Evolutionary conservation across 495 filamentous ascomycete species (phyloP), one percentile per base, ranked within the genome.

Genomic region (Lasiosphaeria hispida): DNA sequence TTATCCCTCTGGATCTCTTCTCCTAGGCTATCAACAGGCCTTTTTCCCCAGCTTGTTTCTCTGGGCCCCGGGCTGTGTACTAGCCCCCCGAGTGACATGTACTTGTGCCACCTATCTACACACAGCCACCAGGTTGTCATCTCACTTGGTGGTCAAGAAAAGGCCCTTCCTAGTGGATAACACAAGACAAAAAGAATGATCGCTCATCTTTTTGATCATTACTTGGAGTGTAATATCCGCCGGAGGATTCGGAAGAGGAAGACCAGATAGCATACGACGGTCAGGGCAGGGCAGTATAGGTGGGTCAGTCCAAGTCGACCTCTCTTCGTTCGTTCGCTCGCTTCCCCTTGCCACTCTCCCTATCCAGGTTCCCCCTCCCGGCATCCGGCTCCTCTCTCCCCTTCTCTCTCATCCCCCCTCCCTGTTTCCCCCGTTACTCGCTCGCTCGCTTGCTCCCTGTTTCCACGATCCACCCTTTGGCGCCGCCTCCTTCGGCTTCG

Each of bases 161-260:
- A 15, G 8, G 18, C 13, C 18, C 10, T 9, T 11, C 44, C 11
- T 42, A 30, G 7, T 4, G 23, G 19, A 14, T 13, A 33, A 11
- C 40, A 10, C 18, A 36, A 33, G 33, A 38, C 15, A 48, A 43
- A 33, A 41, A 38, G 36, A 48, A 43, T 49, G 36, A 57, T 35
- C 18, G n/a, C 38, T 50, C 49, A 52, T 8, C 37, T 52, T 19
- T 7, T 18, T 15, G 35, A 18, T 19, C 14, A 45, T 52, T 17
- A 49, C 47, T 33, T 35, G n/a, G 34, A 18, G 36, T 17, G 34
- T 8, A 19, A 23, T 47, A 17, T 23, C 18, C 30, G 30, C 30
- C 43, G 43, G 30, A 19, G 10, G 43, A 10, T 23, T 23, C 30
- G 43, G 43, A 10, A 36, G 18, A 11, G 47, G 4, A 13, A 11